Conservation (phyloP, 108 stramenopile genomes). For the Nitzschia sp. region DNA sequence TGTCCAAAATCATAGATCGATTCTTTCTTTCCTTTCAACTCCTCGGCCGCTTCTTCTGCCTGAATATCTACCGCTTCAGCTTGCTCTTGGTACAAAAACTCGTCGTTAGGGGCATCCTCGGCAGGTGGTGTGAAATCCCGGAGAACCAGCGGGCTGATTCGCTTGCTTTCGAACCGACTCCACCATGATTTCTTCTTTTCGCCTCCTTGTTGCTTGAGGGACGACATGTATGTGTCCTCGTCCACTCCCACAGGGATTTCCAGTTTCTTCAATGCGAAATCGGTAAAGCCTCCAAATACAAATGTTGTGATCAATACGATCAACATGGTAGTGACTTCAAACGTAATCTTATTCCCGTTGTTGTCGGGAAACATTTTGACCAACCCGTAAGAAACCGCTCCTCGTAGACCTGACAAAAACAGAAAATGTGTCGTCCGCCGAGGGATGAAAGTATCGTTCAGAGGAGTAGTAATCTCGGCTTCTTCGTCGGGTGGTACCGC, state of each 20-base stretch:
- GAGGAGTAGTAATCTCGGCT: background rate
- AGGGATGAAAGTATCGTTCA: conserved; percentile 20
- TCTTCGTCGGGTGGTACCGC: background rate
- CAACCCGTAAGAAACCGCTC: conserved; percentile 67
- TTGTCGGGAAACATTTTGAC: conserved; percentile 50
- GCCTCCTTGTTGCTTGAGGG: background rate
- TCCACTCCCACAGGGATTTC: conserved; percentile 39
- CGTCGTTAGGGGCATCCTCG: background rate
- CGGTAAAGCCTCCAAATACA: conserved; percentile 47
- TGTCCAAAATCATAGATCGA: background rate
- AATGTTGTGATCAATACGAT: conserved; percentile 48
- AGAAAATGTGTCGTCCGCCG: conserved; percentile 56
- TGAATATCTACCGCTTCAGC: background rate
- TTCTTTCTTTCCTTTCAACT: background rate
- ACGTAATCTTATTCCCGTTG: conserved; percentile 26
- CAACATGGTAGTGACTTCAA: conserved; percentile 44
- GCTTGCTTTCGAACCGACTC: background rate
- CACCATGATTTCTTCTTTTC: background rate
- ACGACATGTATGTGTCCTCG: conserved; percentile 41
- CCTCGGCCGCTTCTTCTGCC: background rate
- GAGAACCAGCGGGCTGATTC: background rate
- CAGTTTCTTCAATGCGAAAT: conserved; percentile 26
- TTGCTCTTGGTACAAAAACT: background rate
- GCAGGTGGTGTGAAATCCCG: background rate
- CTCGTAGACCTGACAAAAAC: conserved; percentile 69